Conservation (phyloP, 495 filamentous ascomycete species). For the Ramalina intermedia region DNA sequence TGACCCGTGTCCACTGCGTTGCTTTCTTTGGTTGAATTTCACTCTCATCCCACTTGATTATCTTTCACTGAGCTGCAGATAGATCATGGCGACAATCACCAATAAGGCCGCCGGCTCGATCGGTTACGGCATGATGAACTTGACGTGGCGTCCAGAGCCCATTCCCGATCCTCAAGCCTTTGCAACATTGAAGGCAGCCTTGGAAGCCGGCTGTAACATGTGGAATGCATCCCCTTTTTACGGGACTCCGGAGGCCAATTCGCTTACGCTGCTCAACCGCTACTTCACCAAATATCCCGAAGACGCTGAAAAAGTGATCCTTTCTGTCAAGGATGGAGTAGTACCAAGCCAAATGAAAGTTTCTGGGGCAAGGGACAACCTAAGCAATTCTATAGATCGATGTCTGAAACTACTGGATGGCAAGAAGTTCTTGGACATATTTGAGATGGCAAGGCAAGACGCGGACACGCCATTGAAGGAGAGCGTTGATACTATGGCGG, state of each 20-base stretch:
- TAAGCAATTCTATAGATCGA: conserved; percentile 53
- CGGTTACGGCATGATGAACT: conserved; percentile 49
- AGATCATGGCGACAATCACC: conserved; percentile 25
- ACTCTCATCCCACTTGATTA: too few species aligned
- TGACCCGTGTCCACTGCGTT: too few species aligned
- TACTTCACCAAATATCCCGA: conserved; percentile 49
- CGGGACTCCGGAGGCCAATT: conserved; percentile 55
- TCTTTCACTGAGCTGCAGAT: too few species aligned
- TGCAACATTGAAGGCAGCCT: conserved; percentile 49
- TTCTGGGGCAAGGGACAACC: conserved; percentile 47
- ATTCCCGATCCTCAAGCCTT: conserved; percentile 47
- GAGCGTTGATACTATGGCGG: conserved; percentile 36
- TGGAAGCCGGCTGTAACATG: conserved; percentile 52
- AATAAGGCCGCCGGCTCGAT: conserved; percentile 38
- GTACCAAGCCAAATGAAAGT: conserved; percentile 20
- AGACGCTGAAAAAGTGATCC: conserved; percentile 42
- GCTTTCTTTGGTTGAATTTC: too few species aligned
- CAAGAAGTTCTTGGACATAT: conserved; percentile 72
- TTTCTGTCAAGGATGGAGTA: conserved; percentile 45
- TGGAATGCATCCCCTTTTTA: conserved; percentile 81
- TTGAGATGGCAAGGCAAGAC: conserved; percentile 64
- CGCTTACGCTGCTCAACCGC: conserved; percentile 37
- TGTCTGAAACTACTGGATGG: conserved; percentile 35
- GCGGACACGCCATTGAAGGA: conserved; percentile 43
- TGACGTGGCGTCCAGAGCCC: conserved; percentile 57